Base-by-base conservation (phyloP, 495 filamentous ascomycete genomes). In the Aspergillus mulundensis region DNA sequence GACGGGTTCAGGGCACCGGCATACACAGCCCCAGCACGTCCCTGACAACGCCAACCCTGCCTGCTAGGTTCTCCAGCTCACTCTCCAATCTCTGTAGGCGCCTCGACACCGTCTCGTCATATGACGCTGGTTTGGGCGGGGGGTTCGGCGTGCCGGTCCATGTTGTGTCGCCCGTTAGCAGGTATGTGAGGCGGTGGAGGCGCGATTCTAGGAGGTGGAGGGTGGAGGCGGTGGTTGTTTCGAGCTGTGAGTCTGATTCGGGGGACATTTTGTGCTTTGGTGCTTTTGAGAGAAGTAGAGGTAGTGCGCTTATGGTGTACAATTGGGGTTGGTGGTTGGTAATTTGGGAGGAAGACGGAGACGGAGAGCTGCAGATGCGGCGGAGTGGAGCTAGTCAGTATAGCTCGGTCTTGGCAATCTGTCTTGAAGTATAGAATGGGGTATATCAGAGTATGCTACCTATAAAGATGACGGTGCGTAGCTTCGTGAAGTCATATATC, bases 131-230 rank as follows among this genome's bases (percentile, higher is more conserved):
- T 53, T 70, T 74, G 42, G 66, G 60, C 34, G 69, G 74, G n/a
- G 64, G 60, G 45, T 59, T 67, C 69, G 79, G 56, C 70, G 71
- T 40, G 58, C 69, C 59, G 58, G 67, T 61, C 79, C 76, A 69
- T 54, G 70, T 66, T 14, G 68, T 68, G 64, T 74, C 65, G 60
- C 90, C 90, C 58, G 83, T 83, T 45, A 96, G 76, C 28, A 87
- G 76, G 69, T 87, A 92, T 58, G 90, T 84, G 45, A 95, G 74
- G 23, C 87, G 81, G 45, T 78, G 76, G 30, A 96, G 78, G 36
- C 91, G 87, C n/a, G 75, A 74, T 61, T 92, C 87, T 5, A 96
- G 86, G 47, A 89, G 78, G 32, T 86, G 83, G 45, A 95, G 83
- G 0, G 91, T 93, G 10, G 73, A 71, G 20, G 48, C 20, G 48